Evolutionary conservation across 2,329 filamentous ascomycete species (phyloP).

Genomic region (Pseudocercospora ulei): DNA sequence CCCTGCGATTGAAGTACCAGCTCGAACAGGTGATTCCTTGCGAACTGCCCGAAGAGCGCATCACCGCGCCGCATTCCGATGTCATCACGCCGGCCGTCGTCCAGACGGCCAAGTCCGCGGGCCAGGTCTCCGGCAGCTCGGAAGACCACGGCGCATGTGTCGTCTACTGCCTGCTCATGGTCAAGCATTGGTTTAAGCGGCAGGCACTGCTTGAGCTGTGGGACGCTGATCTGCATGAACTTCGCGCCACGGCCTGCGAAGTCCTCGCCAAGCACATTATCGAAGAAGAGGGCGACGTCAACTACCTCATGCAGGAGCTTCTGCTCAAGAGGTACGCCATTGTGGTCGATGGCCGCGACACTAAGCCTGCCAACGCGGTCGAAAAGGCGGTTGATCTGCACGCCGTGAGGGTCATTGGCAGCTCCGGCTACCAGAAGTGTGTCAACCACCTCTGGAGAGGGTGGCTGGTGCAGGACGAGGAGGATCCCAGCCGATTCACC

Average conservation of each 20-base stretch:
- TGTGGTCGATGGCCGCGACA: conserved; percentile 59
- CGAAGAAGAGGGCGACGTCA: conserved; percentile 68
- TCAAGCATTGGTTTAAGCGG: conserved; percentile 64
- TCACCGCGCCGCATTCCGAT: conserved; percentile 72
- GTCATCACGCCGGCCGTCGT: conserved; percentile 76
- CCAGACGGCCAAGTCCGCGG: conserved; percentile 70
- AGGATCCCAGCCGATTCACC: conserved; percentile 80
- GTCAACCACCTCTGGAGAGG: conserved; percentile 87
- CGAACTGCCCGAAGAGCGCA: conserved; percentile 65
- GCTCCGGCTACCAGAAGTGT: conserved; percentile 91
- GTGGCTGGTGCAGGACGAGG: conserved; percentile 92
- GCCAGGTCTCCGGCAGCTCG: conserved; percentile 35
- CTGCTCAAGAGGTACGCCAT: conserved; percentile 84
- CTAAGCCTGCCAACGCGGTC: conserved; percentile 72
- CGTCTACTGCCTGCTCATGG: conserved; percentile 70
- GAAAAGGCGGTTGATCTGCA: conserved; percentile 92
- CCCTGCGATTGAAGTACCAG: conserved; percentile 79
- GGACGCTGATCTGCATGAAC: conserved; percentile 74
- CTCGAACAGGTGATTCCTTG: conserved; percentile 83
- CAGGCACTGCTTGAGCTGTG: conserved; percentile 76
- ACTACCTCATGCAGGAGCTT: conserved; percentile 69
- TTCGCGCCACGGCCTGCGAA: conserved; percentile 75
- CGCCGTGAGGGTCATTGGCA: conserved; percentile 76
- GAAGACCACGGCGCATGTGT: conserved; percentile 65
- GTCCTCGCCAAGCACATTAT: conserved; percentile 83